These are phyloP conservation scores for Manihot esculenta DNA, from an alignment of 441 rosid genomes.

Conservation along the genomic window DNA sequence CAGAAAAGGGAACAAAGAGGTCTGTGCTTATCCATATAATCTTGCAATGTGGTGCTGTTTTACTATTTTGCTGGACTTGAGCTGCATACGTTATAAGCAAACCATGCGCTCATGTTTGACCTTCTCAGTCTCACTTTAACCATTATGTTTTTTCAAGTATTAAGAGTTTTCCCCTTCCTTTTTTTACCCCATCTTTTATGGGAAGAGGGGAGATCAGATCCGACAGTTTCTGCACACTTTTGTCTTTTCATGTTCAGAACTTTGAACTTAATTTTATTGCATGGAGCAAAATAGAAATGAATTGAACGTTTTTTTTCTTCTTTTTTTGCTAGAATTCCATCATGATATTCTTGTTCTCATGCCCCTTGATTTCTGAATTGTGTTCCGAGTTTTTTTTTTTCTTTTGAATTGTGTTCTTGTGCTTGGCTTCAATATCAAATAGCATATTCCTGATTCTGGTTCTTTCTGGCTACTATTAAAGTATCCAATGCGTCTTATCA, in stretches of 20 bases:
- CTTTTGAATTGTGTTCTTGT: background rate
- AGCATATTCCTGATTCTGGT: background rate
- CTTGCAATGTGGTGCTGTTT: background rate
- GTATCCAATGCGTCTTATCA: background rate
- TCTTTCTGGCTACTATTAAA: background rate
- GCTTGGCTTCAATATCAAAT: background rate
- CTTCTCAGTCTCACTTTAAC: background rate
- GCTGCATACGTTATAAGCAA: too few relatives aligned
- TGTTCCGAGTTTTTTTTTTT: background rate
- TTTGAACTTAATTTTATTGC: background rate
- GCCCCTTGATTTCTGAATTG: background rate
- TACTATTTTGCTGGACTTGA: constrained; percentile 6
- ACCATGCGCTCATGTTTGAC: too few relatives aligned
- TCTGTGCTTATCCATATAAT: constrained; percentile 6
- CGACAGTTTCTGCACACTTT: too few relatives aligned
- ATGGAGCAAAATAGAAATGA: background rate
- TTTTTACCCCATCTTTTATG: too few relatives aligned
- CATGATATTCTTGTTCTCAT: background rate
- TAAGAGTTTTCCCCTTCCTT: background rate
- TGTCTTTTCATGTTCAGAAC: background rate
- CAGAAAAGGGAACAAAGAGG: constrained; percentile 26
- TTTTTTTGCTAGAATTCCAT: background rate
- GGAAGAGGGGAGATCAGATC: too few relatives aligned
- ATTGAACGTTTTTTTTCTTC: background rate
- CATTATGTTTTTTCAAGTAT: background rate